phyloP scores from a whole-genome alignment of 768 basidiomycete species.

The Hericium erinaceus region DNA sequence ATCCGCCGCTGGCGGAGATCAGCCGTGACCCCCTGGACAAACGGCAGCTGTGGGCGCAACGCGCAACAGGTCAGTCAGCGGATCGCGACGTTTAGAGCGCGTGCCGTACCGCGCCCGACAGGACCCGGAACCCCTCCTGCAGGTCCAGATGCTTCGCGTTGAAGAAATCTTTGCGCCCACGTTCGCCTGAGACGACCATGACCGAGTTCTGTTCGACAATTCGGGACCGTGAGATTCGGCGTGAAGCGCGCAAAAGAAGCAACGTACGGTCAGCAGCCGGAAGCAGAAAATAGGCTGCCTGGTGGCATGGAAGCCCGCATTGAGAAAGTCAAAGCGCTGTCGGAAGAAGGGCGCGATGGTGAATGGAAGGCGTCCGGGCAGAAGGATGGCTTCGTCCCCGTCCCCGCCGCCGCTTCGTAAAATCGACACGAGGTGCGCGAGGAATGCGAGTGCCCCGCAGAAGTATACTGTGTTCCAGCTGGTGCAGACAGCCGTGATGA shows the following conservation, averaged over 20 bases:
- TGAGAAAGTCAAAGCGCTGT: slow-evolving; percentile 61
- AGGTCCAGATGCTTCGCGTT: slow-evolving; percentile 63
- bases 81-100: background rate
- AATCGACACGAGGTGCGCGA: slow-evolving; percentile 6
- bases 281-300: slow-evolving; percentile 63
- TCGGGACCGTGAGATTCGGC: background rate
- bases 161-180: slow-evolving; percentile 60
- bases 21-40: slow-evolving; percentile 67
- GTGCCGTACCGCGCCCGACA: slow-evolving; percentile 63
- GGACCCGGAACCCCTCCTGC: slow-evolving; percentile 69
- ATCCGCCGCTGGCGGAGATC: slow-evolving; percentile 54
- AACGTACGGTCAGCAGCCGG: slow-evolving; percentile 53
- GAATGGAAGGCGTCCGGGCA: slow-evolving; percentile 51
- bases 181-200: slow-evolving; percentile 68
- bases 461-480: background rate
- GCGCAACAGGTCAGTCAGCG: background rate
- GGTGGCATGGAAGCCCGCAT: slow-evolving; percentile 60
- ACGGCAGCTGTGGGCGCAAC: slow-evolving; percentile 45
- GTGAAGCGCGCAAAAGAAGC: slow-evolving; percentile 1
- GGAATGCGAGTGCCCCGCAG: slow-evolving; percentile 17
- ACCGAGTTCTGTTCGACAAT: slow-evolving; percentile 48
- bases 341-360: slow-evolving; percentile 62
- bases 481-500: slow-evolving; percentile 1
- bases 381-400: slow-evolving; percentile 36
- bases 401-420: background rate